phyloP scores from a whole-genome alignment of 2,329 filamentous ascomycete species.

The Trichophyton verrucosum region DNA sequence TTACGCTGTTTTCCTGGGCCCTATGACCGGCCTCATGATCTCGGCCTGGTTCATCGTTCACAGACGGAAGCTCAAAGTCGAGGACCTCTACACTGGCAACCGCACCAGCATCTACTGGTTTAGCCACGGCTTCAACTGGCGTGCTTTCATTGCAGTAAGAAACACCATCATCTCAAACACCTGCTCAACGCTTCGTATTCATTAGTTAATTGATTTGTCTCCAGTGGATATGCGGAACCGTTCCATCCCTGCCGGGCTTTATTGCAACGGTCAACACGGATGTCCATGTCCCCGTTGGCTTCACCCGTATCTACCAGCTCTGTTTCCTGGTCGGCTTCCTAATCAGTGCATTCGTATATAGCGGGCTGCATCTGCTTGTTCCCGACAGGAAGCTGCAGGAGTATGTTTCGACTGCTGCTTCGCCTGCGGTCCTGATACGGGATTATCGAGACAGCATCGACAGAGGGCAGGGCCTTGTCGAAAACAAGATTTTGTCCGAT shows the following conservation, averaged over 20 bases:
- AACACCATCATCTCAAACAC: not conserved
- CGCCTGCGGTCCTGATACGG: conserved; percentile 5
- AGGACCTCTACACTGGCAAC: conserved; percentile 31
- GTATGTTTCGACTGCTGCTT: conserved; percentile 8
- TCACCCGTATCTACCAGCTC: conserved; percentile 32
- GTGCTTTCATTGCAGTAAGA: conserved; percentile 24
- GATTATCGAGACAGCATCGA: conserved; percentile 9
- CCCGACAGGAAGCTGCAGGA: conserved; percentile 12
- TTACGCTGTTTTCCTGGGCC: conserved; percentile 37
- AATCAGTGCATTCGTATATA: conserved; percentile 29
- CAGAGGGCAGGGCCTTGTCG: not conserved
- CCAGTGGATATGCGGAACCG: conserved; percentile 11
- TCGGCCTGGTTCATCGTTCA: conserved; percentile 27
- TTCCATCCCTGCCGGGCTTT: conserved; percentile 25
- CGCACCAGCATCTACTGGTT: conserved; percentile 34
- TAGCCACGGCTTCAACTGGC: conserved; percentile 34
- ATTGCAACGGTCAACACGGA: conserved; percentile 20
- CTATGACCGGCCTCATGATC: conserved; percentile 28
- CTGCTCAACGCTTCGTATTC: not conserved
- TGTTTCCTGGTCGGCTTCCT: conserved; percentile 31
- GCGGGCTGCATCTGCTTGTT: conserved; percentile 21
- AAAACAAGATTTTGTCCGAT: not conserved
- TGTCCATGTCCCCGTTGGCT: conserved; percentile 16
- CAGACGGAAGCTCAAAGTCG: conserved; percentile 29
- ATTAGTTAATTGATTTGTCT: not conserved